A percentile compares a stretch with the other conserved stretches of the same genome.
These are phyloP conservation scores for Monascus ruber DNA, from an alignment of 2,329 filamentous ascomycete genomes.

Conservation along the genomic window DNA sequence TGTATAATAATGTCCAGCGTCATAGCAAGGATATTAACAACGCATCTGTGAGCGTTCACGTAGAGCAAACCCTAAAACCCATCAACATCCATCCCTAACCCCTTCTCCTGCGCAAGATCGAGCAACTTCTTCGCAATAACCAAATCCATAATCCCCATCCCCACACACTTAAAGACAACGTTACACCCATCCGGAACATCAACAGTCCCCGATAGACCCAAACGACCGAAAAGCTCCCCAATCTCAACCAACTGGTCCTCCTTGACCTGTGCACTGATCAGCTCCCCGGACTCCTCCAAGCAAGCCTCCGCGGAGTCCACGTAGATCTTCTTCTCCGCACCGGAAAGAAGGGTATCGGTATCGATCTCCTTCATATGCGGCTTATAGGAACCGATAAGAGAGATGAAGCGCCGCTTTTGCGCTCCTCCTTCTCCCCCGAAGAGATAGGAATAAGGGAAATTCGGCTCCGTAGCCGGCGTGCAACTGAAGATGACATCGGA, in stretches of 20 bases:
- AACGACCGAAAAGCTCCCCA: constrained; percentile 24
- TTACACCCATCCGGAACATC: constrained; percentile 22
- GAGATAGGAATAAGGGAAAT: constrained; percentile 31
- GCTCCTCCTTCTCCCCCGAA: not conserved
- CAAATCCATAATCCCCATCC: constrained; percentile 41
- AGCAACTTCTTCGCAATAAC: constrained; percentile 33
- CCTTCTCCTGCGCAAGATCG: constrained; percentile 21
- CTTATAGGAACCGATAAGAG: constrained; percentile 44
- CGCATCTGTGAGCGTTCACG: not conserved
- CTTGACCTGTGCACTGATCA: constrained; percentile 29
- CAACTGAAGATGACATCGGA: constrained; percentile 40
- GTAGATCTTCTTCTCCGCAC: constrained; percentile 55
- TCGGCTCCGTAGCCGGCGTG: constrained; percentile 34
- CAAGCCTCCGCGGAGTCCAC: constrained; percentile 47
- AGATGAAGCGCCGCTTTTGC: constrained; percentile 34
- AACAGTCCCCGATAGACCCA: constrained; percentile 9
- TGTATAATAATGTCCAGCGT: not conserved
- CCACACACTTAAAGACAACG: constrained; percentile 41
- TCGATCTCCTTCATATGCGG: constrained; percentile 44
- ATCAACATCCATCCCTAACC: constrained; percentile 24
- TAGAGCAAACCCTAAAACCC: constrained; percentile 19
- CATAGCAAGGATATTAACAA: not conserved
- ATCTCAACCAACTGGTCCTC: constrained; percentile 32
- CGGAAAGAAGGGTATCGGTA: constrained; percentile 34
- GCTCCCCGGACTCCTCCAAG: constrained; percentile 36